phyloP scores from a whole-genome alignment of 2,329 filamentous ascomycete species.

The Knoxdaviesia proteae region DNA sequence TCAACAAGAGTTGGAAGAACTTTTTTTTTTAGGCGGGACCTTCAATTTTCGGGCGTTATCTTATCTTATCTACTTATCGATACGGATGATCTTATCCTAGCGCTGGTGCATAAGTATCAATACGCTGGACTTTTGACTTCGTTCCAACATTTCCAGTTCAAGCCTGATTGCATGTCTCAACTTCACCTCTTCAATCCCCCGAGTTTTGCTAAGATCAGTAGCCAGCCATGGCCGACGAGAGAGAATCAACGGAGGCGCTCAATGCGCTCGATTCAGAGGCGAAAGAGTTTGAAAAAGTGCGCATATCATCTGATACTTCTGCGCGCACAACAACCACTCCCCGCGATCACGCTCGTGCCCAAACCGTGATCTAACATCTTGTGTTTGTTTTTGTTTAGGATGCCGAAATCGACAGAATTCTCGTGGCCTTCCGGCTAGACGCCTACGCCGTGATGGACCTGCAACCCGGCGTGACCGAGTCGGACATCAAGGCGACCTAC shows the following conservation, averaged over 20 bases:
- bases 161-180: too few species aligned
- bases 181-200: too few species aligned
- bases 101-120: too few species aligned
- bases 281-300: conserved; percentile 78
- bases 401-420: conserved; percentile 84
- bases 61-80: too few species aligned
- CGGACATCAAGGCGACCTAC: conserved; percentile 86
- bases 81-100: too few species aligned
- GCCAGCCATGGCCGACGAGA: conserved; percentile 22
- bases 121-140: too few species aligned
- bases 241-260: conserved; percentile 35
- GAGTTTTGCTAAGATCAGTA: too few species aligned
- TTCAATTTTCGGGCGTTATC: too few species aligned
- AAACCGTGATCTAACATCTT: neutral
- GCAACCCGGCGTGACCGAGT: conserved; percentile 83
- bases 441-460: conserved; percentile 86
- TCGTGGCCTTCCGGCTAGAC: conserved; percentile 64
- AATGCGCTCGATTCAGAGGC: conserved; percentile 65
- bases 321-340: neutral
- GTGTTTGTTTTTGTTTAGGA: conserved; percentile 32
- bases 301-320: conserved; percentile 7
- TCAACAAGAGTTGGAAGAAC: too few species aligned
- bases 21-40: too few species aligned
- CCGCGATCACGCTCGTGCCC: neutral
- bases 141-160: too few species aligned